Evolutionary conservation across 2,329 filamentous ascomycete species (phyloP).

Genomic region (Phyllosticta citriasiana): DNA sequence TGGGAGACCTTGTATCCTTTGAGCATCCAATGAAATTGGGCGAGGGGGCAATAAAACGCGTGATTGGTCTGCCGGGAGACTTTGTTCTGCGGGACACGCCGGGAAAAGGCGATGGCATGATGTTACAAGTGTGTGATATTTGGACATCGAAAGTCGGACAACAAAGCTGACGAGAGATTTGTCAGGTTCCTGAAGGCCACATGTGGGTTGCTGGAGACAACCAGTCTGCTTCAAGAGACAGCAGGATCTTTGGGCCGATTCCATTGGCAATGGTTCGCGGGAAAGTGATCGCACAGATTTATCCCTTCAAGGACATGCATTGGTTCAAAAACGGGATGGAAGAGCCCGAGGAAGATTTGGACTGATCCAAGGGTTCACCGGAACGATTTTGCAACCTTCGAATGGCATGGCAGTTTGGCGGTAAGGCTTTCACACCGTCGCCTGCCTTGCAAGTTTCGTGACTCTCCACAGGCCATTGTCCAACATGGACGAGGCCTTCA

Average conservation of each 20-base stretch:
- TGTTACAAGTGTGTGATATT: slow-evolving; percentile 51
- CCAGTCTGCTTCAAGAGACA: slow-evolving; percentile 72
- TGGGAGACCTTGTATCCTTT: slow-evolving; percentile 81
- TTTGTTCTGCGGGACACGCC: slow-evolving; percentile 61
- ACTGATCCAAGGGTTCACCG: not conserved
- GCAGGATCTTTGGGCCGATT: slow-evolving; percentile 73
- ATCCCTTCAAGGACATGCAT: not conserved
- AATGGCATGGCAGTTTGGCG: not conserved
- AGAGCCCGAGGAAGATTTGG: slow-evolving; percentile 3
- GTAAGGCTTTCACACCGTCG: not conserved
- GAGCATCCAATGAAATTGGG: slow-evolving; percentile 56
- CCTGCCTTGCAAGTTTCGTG: not conserved
- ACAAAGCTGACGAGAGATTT: not conserved
- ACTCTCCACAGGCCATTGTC: not conserved
- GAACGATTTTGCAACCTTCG: not conserved
- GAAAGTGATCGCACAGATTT: slow-evolving; percentile 51
- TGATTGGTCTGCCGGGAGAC: slow-evolving; percentile 51
- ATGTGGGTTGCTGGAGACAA: slow-evolving; percentile 91
- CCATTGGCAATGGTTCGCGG: slow-evolving; percentile 76
- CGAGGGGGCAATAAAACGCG: slow-evolving; percentile 63
- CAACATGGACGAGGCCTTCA: not conserved
- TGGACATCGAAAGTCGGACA: not conserved
- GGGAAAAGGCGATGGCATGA: slow-evolving; percentile 24
- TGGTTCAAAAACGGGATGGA: slow-evolving; percentile 7
- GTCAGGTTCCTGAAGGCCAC: slow-evolving; percentile 80